phyloP scores from a whole-genome alignment of 192 early-diverging fungal genomes.

The Cladochytrium replicatum region DNA sequence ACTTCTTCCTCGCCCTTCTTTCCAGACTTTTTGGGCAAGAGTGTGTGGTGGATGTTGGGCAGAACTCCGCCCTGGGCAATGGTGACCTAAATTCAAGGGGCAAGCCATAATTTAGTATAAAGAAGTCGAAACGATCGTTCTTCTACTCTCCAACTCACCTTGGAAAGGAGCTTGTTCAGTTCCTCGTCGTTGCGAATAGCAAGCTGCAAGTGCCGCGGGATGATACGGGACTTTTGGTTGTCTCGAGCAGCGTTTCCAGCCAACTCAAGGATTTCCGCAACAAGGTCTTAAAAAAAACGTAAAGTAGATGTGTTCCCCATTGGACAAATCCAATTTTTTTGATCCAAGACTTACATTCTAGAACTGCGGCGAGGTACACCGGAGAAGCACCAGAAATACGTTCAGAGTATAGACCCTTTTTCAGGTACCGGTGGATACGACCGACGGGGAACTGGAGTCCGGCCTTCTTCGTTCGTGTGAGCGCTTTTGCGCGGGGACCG shows the following conservation, averaged over 20 bases:
- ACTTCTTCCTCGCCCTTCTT: too few species aligned
- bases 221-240: slow-evolving; percentile 93
- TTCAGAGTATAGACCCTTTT: slow-evolving; percentile 89
- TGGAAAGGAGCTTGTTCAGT: slow-evolving; percentile 81
- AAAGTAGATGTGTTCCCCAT: too few species aligned
- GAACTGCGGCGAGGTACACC: slow-evolving; percentile 90
- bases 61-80: slow-evolving; percentile 92
- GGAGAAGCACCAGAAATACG: slow-evolving; percentile 85
- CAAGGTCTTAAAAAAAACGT: too few species aligned
- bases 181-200: slow-evolving; percentile 96
- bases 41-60: slow-evolving; percentile 80
- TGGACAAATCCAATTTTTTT: too few species aligned
- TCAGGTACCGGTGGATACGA: slow-evolving; percentile 90
- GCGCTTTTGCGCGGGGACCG: background rate
- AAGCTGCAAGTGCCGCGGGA: slow-evolving; percentile 88
- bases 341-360: too few species aligned
- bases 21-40: slow-evolving; percentile 69
- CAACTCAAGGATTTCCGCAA: slow-evolving; percentile 92
- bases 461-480: too few species aligned
- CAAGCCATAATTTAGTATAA: too few species aligned
- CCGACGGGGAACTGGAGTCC: slow-evolving; percentile 96
- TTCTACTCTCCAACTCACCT: too few species aligned
- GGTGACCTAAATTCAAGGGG: too few species aligned
- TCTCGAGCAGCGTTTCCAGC: slow-evolving; percentile 92
- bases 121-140: too few species aligned